Conservation (phyloP, 139 green algal species). For the Prasinococcaceae sp. region DNA sequence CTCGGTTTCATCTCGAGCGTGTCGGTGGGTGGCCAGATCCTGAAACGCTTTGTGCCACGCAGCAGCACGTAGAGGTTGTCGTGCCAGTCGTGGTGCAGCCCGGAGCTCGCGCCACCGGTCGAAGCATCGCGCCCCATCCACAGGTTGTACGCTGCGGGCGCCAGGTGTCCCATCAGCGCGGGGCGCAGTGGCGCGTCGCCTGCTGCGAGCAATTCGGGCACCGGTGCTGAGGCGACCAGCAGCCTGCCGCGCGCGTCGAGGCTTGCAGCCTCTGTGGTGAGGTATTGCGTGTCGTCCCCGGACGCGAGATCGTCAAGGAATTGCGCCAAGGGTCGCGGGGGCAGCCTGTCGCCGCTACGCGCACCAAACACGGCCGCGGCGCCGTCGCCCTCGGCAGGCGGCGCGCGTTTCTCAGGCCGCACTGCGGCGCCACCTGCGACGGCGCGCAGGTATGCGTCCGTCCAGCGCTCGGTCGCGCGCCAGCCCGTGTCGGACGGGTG, state of each 20-base stretch:
- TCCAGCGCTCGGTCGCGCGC: too few species aligned
- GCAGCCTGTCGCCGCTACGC: too few species aligned
- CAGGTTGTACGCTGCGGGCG: conserved; percentile 1
- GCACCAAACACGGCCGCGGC: too few species aligned
- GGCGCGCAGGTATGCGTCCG: too few species aligned
- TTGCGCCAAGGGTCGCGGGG: too few species aligned
- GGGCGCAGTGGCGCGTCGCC: conserved; percentile 1
- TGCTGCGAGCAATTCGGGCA: not conserved
- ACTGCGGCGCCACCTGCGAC: too few species aligned
- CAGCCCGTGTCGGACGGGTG: too few species aligned
- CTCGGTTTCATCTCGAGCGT: not conserved
- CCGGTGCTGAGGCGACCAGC: not conserved
- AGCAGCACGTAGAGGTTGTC: conserved; percentile 22
- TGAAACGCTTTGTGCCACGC: conserved; percentile 9
- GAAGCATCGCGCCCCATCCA: conserved; percentile 13
- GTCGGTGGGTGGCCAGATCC: conserved; percentile 7
- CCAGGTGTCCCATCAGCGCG: not conserved
- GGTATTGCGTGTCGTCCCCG: too few species aligned
- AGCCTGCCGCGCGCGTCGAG: not conserved
- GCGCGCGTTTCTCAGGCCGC: too few species aligned
- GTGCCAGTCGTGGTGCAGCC: conserved; percentile 22
- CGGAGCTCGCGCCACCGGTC: not conserved
- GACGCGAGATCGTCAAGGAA: too few species aligned
- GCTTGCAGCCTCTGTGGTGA: not conserved
- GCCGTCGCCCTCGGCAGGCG: too few species aligned